Base-by-base conservation (phyloP, 306 rosid genomes). In the Lablab purpureus region DNA sequence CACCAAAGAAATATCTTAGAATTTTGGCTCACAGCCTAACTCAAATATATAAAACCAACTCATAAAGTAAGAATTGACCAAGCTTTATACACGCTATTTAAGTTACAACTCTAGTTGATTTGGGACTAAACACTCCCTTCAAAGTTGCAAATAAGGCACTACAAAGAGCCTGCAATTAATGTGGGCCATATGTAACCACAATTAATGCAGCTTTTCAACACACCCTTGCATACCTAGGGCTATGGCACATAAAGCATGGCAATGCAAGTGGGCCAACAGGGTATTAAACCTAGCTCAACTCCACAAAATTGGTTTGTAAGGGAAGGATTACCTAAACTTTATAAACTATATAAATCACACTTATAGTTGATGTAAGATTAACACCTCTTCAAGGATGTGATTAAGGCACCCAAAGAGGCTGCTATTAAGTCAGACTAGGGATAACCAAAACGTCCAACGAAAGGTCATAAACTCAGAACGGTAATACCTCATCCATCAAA, bases 401-500 rank as follows among this genome's bases (percentile, higher is more conserved):
- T 27, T 59, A 27, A 59, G 45, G 23, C 40, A 62, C 67, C 10
- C 5, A 28, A 60, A 62, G 13, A 30, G 13, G 68, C 41, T 32
- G 23, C 68, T 15, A 15, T 13, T 30, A 30, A 28, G 67, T 21
- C 0, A 6, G 27, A 54, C 62, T 1, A 10, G 18, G 65, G 41
- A 12, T 30, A 62, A 30, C 45, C 22, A 30, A 36, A 62, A 32
- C 22, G 30, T 17, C 43, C 14, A 30, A 15, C 13, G n/a, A 62
- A 30, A 82, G 73, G 60, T 3, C 46, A 70, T 67, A 43, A 52
- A 69, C 45, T 74, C 19, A 71, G n/a, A 56, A 73, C 21, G 5
- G 46, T 27, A 71, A 41, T 87, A 96, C 97, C 89, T 89, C 98
- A 56, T 90, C 92, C 36, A 95, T 87, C 86, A 95, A 83, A 45